Base-by-base conservation (phyloP, 345 rosid species). In the Rhizophora mangle region DNA sequence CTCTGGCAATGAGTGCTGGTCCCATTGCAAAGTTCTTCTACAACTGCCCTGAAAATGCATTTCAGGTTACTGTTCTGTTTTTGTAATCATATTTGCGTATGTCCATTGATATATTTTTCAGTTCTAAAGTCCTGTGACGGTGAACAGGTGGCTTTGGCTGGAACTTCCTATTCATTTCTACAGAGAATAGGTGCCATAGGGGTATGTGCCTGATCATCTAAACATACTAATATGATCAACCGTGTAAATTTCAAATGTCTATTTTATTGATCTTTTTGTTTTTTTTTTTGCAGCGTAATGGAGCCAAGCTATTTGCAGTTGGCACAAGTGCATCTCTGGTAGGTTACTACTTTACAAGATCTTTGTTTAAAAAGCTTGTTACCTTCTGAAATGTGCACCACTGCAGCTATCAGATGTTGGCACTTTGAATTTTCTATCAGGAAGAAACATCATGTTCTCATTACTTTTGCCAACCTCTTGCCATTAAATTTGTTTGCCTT, bases 21-120 rank as follows among this genome's bases (percentile, higher is more conserved):
- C 73, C 87, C 20, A 43, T 91, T 74, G 77, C 97, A 74, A 91
- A 86, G 81, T 91, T 94, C 85, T 91, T 94, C 88, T 73, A 92
- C 75, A 80, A 67, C 79, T 95, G 98, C 72, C 99, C 98, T n/a
- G 99, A 95, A 36, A 92, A 95, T 76, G 98, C 98, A 47, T 95
- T 95, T 79, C 98, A 92, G 97, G 99, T 95, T 65, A 19, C 27
- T 52, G 74, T 70, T 58, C 46, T 9, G 9, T 22, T 20, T 26
- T 46, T 49, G 49, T 9, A 13, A 57, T 22, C 6, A 46, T 20
- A 31, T 26, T 31, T 1, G 19, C 3, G 16, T 58, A 64, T 32
- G 53, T 13, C 2, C 34, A 18, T 51, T 15, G 11, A 8, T 22
- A n/a, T 16, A 19, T 65, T 51, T 31, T 58, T 49, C 53, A 57